Conservation (phyloP, 1,139 yeast genomes). For the Pichia inconspicua region DNA sequence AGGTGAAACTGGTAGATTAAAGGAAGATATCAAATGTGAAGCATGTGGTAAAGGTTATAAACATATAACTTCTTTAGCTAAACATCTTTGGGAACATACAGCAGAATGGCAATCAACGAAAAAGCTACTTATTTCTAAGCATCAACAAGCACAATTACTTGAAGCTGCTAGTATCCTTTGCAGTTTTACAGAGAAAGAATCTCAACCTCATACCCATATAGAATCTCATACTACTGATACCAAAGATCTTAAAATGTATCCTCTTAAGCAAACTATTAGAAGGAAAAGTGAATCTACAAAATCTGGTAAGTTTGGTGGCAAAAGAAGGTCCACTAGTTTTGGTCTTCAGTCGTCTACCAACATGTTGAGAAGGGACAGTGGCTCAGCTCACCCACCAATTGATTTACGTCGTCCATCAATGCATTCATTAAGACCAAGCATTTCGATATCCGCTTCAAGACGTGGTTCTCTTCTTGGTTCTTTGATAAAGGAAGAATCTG, state of each 20-base stretch:
- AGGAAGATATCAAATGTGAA: constrained; percentile 78
- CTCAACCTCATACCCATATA: constrained; percentile 6
- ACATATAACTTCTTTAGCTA: constrained; percentile 73
- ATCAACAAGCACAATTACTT: constrained; percentile 80
- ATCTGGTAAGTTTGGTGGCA: constrained; percentile 14
- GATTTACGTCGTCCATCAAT: constrained; percentile 11
- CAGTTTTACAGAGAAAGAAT: constrained; percentile 56
- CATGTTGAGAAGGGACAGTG: constrained; percentile 11
- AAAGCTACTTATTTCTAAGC: constrained; percentile 73
- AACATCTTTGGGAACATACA: constrained; percentile 80
- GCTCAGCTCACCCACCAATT: constrained; percentile 12
- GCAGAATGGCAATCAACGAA: constrained; percentile 89
- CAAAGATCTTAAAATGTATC: not conserved
- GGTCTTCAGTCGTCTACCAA: not conserved
- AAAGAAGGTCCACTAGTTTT: constrained; percentile 12
- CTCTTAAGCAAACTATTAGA: constrained; percentile 2
- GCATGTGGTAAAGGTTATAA: constrained; percentile 88
- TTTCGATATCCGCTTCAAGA: constrained; percentile 15
- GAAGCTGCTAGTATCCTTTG: constrained; percentile 86
- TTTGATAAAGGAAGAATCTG: constrained; percentile 14
- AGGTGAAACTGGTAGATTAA: constrained; percentile 77
- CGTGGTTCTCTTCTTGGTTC: constrained; percentile 14
- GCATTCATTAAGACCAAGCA: constrained; percentile 6
- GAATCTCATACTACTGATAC: constrained; percentile 1
- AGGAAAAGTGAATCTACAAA: constrained; percentile 12